Conservation (phyloP, 106 monocot species). For the Triglochin maritima region DNA sequence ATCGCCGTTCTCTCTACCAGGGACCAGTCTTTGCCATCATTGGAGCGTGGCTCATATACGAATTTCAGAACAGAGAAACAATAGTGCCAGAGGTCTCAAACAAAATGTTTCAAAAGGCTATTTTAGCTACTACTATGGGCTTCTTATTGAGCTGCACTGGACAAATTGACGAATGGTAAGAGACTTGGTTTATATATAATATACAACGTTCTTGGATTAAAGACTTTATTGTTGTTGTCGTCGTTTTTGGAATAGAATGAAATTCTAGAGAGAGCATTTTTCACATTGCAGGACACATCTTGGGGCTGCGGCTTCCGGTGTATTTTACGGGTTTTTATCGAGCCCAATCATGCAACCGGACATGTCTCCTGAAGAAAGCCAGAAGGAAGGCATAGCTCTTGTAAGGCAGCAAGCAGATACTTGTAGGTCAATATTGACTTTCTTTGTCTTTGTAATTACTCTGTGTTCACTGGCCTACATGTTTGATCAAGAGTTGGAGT, state of each 20-base stretch:
- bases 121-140: conserved; percentile 46
- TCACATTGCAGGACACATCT: conserved; percentile 49
- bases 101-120: conserved; percentile 53
- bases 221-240: not conserved
- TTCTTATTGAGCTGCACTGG: conserved; percentile 47
- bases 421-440: conserved; percentile 44
- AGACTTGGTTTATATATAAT: not conserved
- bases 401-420: conserved; percentile 40
- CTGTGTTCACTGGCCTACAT: conserved; percentile 29
- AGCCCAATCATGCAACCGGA: conserved; percentile 42
- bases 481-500: conserved; percentile 29
- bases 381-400: conserved; percentile 35
- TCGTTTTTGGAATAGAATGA: not conserved
- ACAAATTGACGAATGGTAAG: conserved; percentile 62
- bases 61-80: conserved; percentile 49
- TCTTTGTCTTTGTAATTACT: conserved; percentile 30
- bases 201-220: not conserved
- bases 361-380: conserved; percentile 20
- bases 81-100: conserved; percentile 36
- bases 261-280: not conserved
- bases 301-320: conserved; percentile 41
- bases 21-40: conserved; percentile 67
- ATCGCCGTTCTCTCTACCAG: conserved; percentile 12
- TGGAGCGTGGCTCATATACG: conserved; percentile 81
- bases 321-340: conserved; percentile 50